Conservation (phyloP, 2,329 filamentous ascomycete genomes). For the Aspergillus japonicus region DNA sequence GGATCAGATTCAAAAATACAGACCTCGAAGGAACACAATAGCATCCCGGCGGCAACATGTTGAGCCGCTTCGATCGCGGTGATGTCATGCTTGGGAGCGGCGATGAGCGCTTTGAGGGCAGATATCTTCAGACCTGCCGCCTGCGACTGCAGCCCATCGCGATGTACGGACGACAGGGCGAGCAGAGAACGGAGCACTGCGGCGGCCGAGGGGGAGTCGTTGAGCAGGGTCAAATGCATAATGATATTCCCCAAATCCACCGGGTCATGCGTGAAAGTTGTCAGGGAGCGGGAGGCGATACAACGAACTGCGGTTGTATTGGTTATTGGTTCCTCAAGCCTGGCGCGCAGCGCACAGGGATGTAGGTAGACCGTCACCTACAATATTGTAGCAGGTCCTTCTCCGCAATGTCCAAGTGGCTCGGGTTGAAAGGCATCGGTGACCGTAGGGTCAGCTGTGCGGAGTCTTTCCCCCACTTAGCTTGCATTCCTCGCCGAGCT, state of each 20-base stretch:
- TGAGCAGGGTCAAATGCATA: conserved; percentile 8
- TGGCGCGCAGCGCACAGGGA: no score
- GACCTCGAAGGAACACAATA: conserved; percentile 14
- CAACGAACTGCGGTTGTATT: conserved; percentile 2
- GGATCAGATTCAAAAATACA: background rate
- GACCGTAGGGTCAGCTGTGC: background rate
- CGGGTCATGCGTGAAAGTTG: conserved; percentile 8
- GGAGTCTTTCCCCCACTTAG: background rate
- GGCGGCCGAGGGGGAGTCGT: background rate
- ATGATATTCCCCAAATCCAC: conserved; percentile 2
- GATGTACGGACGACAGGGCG: conserved; percentile 11
- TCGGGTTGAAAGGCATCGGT: conserved; percentile 4
- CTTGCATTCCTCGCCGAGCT: background rate
- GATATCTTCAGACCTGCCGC: conserved; percentile 9
- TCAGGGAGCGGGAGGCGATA: conserved; percentile 8
- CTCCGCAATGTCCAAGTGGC: background rate
- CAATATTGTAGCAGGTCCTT: conserved; percentile 11
- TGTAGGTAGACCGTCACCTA: background rate
- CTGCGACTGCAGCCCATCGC: conserved; percentile 1
- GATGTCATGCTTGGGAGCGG: conserved; percentile 1
- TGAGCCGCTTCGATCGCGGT: conserved; percentile 8
- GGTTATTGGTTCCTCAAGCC: background rate
- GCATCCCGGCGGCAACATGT: conserved; percentile 15
- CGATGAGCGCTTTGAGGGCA: background rate
- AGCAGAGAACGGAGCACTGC: conserved; percentile 7